Conservation (phyloP, 148 eudicot species). For the Pouteria glomerata region DNA sequence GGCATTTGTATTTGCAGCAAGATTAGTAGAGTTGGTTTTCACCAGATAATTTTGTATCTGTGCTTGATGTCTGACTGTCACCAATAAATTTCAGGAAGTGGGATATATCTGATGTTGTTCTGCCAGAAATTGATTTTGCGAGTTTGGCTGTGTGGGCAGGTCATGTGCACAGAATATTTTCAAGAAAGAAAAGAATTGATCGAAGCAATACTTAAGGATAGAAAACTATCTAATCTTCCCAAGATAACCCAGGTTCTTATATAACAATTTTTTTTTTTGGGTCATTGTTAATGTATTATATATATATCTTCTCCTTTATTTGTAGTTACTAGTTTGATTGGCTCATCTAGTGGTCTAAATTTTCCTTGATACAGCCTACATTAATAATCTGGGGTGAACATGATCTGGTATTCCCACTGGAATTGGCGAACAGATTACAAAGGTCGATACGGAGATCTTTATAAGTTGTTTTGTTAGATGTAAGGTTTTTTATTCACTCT, state of each 20-base stretch:
- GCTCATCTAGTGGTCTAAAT: background rate
- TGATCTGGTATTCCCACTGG: constrained; percentile 76
- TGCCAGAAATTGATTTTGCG: background rate
- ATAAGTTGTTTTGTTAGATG: background rate
- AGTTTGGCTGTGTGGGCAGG: constrained; percentile 30
- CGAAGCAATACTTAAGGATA: constrained; percentile 53
- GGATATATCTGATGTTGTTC: background rate
- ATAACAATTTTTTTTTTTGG: background rate
- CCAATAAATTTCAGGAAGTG: background rate
- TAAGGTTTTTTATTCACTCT: background rate
- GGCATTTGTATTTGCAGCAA: background rate
- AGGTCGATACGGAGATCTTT: constrained; percentile 35
- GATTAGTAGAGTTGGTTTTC: too few species aligned
- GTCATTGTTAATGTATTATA: background rate
- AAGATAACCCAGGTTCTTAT: constrained; percentile 61
- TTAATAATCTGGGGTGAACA: constrained; percentile 85
- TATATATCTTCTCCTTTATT: background rate
- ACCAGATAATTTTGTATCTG: background rate
- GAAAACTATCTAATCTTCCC: constrained; percentile 75
- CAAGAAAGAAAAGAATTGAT: constrained; percentile 64
- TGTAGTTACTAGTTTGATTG: background rate
- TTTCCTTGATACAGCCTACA: constrained; percentile 49
- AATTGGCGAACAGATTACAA: constrained; percentile 72
- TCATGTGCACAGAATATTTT: constrained; percentile 57
- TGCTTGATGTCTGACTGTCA: background rate